Percentiles rank a stretch among this genome's conserved stretches.
These are phyloP conservation scores for Chlorella sorokiniana DNA, from an alignment of 139 green algal genomes.

Conservation along the genomic window DNA sequence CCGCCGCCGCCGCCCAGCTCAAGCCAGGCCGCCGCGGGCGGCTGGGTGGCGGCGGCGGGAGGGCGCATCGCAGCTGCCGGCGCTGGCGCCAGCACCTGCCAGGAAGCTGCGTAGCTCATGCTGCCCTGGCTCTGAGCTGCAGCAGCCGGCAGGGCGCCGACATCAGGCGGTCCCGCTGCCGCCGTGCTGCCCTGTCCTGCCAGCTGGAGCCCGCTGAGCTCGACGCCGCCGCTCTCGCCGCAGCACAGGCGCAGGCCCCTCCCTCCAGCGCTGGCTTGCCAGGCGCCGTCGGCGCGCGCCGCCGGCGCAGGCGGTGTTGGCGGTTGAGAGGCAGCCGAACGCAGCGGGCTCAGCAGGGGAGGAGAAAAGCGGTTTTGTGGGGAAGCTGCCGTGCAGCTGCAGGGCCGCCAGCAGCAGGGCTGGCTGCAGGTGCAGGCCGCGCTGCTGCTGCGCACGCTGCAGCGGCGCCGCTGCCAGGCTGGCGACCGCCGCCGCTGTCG, in stretches of 20 bases:
- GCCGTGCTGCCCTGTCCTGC: neutral
- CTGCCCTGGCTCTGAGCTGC: neutral
- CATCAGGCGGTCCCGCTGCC: neutral
- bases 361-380: no score
- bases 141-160: neutral
- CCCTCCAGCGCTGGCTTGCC: neutral
- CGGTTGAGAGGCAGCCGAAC: neutral
- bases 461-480: neutral
- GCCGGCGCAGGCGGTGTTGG: neutral
- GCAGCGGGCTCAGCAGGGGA: no score
- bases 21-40: no score
- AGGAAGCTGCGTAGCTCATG: neutral
- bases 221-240: neutral
- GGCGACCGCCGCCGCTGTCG: neutral
- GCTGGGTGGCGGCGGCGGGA: no score
- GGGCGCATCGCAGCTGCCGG: neutral
- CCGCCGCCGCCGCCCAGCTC: no score
- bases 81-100: conserved; percentile 5
- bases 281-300: neutral
- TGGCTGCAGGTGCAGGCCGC: neutral
- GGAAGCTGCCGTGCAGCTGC: neutral
- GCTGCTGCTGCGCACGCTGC: neutral
- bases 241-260: neutral
- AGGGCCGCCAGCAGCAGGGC: neutral
- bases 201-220: neutral